phyloP scores from a whole-genome alignment of 1,284 basidiomycete genomes.

The Puccinia novopanici region DNA sequence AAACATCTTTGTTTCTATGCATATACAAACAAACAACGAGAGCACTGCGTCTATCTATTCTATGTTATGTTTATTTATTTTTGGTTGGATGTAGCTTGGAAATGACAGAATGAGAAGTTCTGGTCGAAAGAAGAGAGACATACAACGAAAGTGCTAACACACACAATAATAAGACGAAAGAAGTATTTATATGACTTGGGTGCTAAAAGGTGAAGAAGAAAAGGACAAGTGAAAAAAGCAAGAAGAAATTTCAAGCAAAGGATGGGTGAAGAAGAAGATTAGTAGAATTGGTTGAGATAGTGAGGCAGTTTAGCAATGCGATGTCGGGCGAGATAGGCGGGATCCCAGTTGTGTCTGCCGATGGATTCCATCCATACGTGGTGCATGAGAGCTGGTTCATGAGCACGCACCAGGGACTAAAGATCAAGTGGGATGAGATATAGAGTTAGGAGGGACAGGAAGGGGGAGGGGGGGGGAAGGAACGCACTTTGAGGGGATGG shows the following conservation, averaged over 20 bases:
- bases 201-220: background rate
- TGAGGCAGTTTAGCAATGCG: constrained; percentile 10
- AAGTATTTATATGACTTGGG: too few relatives aligned
- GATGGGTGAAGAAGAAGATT: background rate
- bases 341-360: constrained; percentile 53
- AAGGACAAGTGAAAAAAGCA: background rate
- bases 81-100: too few relatives aligned
- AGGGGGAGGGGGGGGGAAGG: background rate
- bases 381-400: constrained; percentile 54
- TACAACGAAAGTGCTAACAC: too few relatives aligned
- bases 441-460: constrained; percentile 38
- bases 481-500: constrained; percentile 54
- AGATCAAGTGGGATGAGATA: too few relatives aligned
- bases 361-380: constrained; percentile 55
- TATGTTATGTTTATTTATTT: too few relatives aligned
- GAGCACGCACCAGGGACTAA: constrained; percentile 54
- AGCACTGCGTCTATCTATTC: too few relatives aligned
- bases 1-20: too few relatives aligned
- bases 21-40: too few relatives aligned
- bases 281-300: constrained; percentile 2
- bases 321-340: background rate
- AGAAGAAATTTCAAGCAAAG: background rate
- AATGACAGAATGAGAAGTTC: too few relatives aligned
- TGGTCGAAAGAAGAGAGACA: too few relatives aligned
- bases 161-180: too few relatives aligned